A percentile compares a stretch with the other conserved stretches of the same genome.
phyloP scores from a whole-genome alignment of 2,329 filamentous ascomycete species.

The Colletotrichum musae region DNA sequence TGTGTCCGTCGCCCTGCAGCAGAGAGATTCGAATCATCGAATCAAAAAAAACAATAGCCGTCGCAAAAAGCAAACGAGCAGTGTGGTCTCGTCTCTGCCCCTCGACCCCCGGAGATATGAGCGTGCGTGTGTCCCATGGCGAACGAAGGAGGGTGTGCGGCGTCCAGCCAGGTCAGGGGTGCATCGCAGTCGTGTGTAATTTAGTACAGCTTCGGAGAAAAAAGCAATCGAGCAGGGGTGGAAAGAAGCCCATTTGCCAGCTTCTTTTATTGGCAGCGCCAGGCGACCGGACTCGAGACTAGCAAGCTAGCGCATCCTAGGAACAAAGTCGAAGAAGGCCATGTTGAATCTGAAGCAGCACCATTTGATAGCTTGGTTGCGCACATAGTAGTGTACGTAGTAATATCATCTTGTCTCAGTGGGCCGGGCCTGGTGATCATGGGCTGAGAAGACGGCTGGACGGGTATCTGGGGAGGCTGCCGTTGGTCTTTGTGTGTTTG shows the following conservation, averaged over 20 bases:
- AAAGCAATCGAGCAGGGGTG: slow-evolving; percentile 34
- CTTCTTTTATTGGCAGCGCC: slow-evolving; percentile 37
- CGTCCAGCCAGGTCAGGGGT: slow-evolving; percentile 21
- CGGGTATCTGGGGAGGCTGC: background rate
- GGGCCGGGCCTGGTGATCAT: background rate
- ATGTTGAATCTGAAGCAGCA: slow-evolving; percentile 18
- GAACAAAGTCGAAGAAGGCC: slow-evolving; percentile 33
- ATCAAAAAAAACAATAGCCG: background rate
- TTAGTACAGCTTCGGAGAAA: slow-evolving; percentile 27
- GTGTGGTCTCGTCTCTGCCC: slow-evolving; percentile 9
- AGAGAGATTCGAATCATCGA: background rate
- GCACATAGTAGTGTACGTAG: too few species aligned
- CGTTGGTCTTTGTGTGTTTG: background rate
- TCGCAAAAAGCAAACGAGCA: slow-evolving; percentile 17
- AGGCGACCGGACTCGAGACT: slow-evolving; percentile 21
- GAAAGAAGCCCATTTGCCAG: slow-evolving; percentile 39
- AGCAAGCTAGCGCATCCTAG: slow-evolving; percentile 23
- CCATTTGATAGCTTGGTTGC: background rate
- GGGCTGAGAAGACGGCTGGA: background rate
- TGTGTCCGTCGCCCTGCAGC: background rate
- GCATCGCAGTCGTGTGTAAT: background rate
- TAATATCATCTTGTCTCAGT: too few species aligned
- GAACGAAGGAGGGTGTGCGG: slow-evolving; percentile 14
- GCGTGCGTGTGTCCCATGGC: slow-evolving; percentile 13
- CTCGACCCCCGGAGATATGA: slow-evolving; percentile 14